Percentiles rank a stretch among this genome's conserved stretches.
Conservation (phyloP, 129 eudicot species). For the Solidago caesia region DNA sequence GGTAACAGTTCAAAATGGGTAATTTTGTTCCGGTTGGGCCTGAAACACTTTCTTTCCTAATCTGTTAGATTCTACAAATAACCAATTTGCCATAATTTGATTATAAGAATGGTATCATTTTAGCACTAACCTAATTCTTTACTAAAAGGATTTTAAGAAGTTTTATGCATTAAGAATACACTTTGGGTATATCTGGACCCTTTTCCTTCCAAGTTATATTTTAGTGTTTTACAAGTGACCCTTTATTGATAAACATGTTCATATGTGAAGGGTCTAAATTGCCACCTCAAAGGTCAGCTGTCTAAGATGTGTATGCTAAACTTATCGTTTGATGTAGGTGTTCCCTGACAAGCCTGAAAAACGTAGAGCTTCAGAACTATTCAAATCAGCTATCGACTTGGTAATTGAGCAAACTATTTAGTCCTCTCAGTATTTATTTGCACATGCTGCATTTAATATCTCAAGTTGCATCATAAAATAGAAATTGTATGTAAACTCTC, state of each 20-base stretch:
- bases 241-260: background rate
- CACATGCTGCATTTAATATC: background rate
- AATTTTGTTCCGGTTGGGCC: background rate
- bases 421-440: background rate
- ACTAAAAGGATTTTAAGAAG: background rate
- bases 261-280: background rate
- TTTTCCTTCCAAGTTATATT: background rate
- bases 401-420: slow-evolving; percentile 36
- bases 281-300: background rate
- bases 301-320: background rate
- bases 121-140: background rate
- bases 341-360: slow-evolving; percentile 97
- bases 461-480: too few species aligned
- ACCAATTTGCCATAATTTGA: too few species aligned
- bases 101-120: background rate
- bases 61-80: too few species aligned
- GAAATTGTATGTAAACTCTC: too few species aligned
- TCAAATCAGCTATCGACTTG: slow-evolving; percentile 84
- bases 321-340: slow-evolving; percentile 48
- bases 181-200: background rate
- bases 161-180: background rate
- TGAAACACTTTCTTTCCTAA: too few species aligned
- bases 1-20: background rate
- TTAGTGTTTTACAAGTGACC: background rate
- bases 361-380: slow-evolving; percentile 91